These are phyloP conservation scores for Globisporangium canariense DNA, from an alignment of 352 stramenopile species.

Conservation along the genomic window DNA sequence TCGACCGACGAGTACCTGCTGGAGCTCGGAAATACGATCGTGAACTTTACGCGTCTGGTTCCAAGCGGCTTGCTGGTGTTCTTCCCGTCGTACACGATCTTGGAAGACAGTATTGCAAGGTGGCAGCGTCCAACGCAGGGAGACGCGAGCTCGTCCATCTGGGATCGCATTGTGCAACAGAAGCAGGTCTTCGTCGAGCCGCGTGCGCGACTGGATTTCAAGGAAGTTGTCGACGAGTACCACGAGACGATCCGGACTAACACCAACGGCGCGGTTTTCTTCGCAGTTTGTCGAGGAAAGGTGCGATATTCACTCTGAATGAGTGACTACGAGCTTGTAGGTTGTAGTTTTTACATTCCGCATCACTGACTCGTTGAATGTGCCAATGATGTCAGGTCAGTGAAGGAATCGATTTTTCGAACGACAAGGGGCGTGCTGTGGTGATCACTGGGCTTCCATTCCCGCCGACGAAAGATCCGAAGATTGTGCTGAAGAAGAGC, in stretches of 20 bases:
- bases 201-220: constrained; percentile 69
- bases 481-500: constrained; percentile 97
- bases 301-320: constrained; percentile 21
- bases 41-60: constrained; percentile 92
- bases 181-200: constrained; percentile 83
- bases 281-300: constrained; percentile 98
- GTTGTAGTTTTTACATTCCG: neutral
- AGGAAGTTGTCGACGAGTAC: constrained; percentile 76
- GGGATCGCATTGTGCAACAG: constrained; percentile 69
- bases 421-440: constrained; percentile 96
- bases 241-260: constrained; percentile 69
- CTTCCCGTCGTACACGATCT: constrained; percentile 98
- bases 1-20: constrained; percentile 92
- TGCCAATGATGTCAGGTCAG: constrained; percentile 66
- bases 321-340: too few species aligned
- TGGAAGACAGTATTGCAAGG: constrained; percentile 82
- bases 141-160: constrained; percentile 61
- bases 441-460: constrained; percentile 99
- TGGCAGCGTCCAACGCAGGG: constrained; percentile 57
- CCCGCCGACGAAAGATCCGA: constrained; percentile 95
- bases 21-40: constrained; percentile 96
- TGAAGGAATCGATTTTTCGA: constrained; percentile 98
- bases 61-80: constrained; percentile 98
- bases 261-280: constrained; percentile 91
- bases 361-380: neutral